Evolutionary conservation across 768 basidiomycete species (phyloP).

Genomic region (Lentinus tigrinus): DNA sequence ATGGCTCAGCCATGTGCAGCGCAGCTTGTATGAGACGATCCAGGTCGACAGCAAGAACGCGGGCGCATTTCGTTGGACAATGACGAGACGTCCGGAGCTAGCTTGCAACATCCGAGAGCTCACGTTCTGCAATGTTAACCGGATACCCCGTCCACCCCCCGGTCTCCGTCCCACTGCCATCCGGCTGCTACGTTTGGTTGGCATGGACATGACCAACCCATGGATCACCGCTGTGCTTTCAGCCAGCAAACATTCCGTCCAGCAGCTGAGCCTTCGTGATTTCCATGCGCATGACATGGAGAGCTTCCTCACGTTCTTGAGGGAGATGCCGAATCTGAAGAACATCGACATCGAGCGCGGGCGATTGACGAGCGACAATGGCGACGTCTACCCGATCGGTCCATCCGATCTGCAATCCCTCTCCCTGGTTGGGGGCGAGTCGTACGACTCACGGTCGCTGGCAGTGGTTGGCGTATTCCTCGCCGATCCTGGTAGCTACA

Average conservation of each 20-base stretch:
- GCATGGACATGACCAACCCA: neutral
- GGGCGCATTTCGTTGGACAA: neutral
- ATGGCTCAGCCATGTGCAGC: conserved; percentile 16
- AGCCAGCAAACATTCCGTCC: neutral
- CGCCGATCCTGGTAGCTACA: neutral
- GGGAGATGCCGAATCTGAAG: neutral
- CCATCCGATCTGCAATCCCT: neutral
- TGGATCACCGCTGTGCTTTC: neutral
- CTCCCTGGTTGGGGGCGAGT: neutral
- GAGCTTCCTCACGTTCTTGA: neutral
- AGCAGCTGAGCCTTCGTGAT: neutral
- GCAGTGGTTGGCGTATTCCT: neutral
- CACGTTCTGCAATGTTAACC: neutral
- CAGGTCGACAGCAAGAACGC: neutral
- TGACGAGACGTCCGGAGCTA: conserved; percentile 4
- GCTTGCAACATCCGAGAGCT: conserved; percentile 16
- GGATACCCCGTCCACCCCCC: neutral
- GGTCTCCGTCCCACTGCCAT: neutral
- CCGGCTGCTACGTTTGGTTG: neutral
- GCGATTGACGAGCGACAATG: neutral
- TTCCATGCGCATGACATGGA: neutral
- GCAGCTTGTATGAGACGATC: conserved; percentile 16
- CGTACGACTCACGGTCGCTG: neutral
- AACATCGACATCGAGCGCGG: neutral
- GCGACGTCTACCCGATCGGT: neutral